Conservation (phyloP, 495 filamentous ascomycete species). For the Rhizodiscina lignyota region DNA sequence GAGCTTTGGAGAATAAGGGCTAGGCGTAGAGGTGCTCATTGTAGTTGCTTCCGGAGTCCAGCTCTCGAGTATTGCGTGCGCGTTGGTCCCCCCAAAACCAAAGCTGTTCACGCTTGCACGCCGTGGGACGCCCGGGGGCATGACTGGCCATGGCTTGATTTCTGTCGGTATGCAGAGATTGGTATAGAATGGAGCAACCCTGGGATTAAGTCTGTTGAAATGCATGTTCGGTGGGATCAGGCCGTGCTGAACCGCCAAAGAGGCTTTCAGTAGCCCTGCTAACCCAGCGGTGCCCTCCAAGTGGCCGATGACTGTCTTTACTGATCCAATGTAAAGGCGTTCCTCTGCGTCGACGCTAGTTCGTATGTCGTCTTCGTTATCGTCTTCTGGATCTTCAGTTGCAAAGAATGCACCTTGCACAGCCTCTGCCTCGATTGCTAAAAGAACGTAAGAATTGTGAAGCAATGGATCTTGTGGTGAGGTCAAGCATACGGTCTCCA, state of each 20-base stretch:
- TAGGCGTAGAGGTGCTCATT: too few relatives aligned
- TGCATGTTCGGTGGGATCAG: constrained; percentile 3
- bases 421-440: neutral
- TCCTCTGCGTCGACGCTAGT: neutral
- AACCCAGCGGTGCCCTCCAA: constrained; percentile 1
- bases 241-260: constrained; percentile 1
- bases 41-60: neutral
- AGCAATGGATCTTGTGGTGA: too few relatives aligned
- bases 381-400: too few relatives aligned
- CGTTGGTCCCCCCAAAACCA: constrained; percentile 7
- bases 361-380: too few relatives aligned
- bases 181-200: neutral
- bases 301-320: neutral
- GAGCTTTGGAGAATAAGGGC: too few relatives aligned
- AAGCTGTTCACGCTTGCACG: constrained; percentile 5
- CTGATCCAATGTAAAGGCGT: neutral
- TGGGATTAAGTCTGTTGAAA: constrained; percentile 3
- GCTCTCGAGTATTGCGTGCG: constrained; percentile 3
- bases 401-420: neutral
- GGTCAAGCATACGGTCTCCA: too few relatives aligned
- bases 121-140: neutral
- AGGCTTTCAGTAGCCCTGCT: constrained; percentile 3
- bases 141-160: neutral
- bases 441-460: too few relatives aligned
- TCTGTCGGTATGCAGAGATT: neutral